Base-by-base conservation (phyloP, 2,329 filamentous ascomycete species). In the Sporothrix globosa region DNA sequence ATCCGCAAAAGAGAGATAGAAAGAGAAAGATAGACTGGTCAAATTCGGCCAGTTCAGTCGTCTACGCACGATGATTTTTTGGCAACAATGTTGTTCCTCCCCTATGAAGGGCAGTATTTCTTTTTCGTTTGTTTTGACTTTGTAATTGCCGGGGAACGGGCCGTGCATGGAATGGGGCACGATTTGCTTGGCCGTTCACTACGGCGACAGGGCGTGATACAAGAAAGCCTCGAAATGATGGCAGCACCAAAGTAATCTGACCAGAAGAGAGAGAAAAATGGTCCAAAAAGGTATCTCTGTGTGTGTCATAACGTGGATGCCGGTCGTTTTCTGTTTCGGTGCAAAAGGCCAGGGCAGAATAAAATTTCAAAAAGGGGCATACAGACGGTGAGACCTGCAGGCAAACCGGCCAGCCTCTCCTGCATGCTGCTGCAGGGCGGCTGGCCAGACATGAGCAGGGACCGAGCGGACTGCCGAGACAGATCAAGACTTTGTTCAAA, bases 361-460 rank as follows among this genome's bases (percentile, higher is more conserved):
- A 13, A 50, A 13, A 13, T 14, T 14, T 17, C 11, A 50, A 50
- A 3, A 50, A 50, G 27, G 17, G 21, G 9, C 9, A n/a, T 27
- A 21, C 39, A 66, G 63, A 66, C 63, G 46, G 63, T 66, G 53
- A 69, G 52, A 48, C 67, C 46, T 61, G 67, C 54, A 52, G 41
- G 52, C 30, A 27, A 27, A 34, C 30, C 21, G n/a, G 41, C 68
- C 34, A 44, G 54, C 56, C 56, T 63, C 56, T 69, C 46, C 68
- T 69, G 56, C 67, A 68, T 48, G 41, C 21, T 24, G 52, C 53
- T 41, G 24, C 30, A 30, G 39, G 19, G 21, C 48, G 50, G 19
- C 34, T 30, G 63, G 46, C 27, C 30, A 46, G 27, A 65, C 61
- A 50, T 24, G 61, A 17, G 46, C 58, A 46, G 21, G 34, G 39